Evolutionary conservation across 1,284 basidiomycete species (phyloP).

Genomic region (Trichosporon sp.): DNA sequence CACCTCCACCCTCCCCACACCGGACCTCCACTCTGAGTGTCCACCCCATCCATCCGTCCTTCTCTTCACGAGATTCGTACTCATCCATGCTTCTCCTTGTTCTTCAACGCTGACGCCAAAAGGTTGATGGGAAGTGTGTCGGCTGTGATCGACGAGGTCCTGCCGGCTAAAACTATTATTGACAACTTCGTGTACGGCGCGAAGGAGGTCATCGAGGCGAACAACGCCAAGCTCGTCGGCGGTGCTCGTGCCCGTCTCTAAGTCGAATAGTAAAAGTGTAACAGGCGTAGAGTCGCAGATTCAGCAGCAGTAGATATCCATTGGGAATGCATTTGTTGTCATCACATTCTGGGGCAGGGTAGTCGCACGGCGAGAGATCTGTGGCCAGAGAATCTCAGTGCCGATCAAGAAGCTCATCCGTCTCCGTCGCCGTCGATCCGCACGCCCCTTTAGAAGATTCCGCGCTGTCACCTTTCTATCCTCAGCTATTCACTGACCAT

Average conservation of each 20-base stretch:
- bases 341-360: background rate
- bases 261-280: background rate
- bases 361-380: too few relatives aligned
- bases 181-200: slow-evolving; percentile 66
- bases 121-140: slow-evolving; percentile 76
- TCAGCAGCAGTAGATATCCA: slow-evolving; percentile 1
- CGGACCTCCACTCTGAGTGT: background rate
- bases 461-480: too few relatives aligned
- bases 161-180: slow-evolving; percentile 76
- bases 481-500: too few relatives aligned
- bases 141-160: slow-evolving; percentile 72
- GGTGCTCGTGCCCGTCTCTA: slow-evolving; percentile 14
- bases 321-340: slow-evolving; percentile 15
- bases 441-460: too few relatives aligned
- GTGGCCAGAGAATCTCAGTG: too few relatives aligned
- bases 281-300: background rate
- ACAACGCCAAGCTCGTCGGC: slow-evolving; percentile 22
- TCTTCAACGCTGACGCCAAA: background rate
- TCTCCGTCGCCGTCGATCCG: too few relatives aligned
- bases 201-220: slow-evolving; percentile 29
- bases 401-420: too few relatives aligned
- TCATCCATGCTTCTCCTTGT: background rate
- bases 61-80: background rate
- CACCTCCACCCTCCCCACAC: slow-evolving; percentile 1
- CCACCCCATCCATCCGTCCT: background rate